Conservation (phyloP, 2,329 filamentous ascomycete genomes). For the Cladosporium sp. region DNA sequence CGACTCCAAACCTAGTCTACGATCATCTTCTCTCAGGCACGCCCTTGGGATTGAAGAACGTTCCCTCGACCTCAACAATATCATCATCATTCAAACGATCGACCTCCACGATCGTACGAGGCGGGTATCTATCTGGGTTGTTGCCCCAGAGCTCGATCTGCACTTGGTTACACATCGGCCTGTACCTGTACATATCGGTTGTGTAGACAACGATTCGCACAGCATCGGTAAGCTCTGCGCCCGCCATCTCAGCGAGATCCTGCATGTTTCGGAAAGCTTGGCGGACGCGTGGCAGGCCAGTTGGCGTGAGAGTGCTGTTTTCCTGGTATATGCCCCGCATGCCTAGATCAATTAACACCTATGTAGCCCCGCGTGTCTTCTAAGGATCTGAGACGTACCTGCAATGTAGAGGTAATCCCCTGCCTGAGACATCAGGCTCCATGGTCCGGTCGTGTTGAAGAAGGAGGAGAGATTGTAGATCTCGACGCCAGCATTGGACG, state of each 20-base stretch:
- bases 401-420: slow-evolving; percentile 27
- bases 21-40: too few relatives aligned
- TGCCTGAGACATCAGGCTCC: slow-evolving; percentile 19
- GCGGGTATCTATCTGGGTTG: slow-evolving; percentile 20
- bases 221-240: slow-evolving; percentile 21
- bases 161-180: slow-evolving; percentile 29
- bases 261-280: slow-evolving; percentile 31
- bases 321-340: slow-evolving; percentile 30
- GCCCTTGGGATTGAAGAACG: slow-evolving; percentile 5
- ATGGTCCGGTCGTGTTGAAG: slow-evolving; percentile 14
- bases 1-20: too few relatives aligned
- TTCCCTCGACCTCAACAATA: slow-evolving; percentile 16
- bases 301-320: slow-evolving; percentile 28
- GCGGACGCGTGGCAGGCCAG: slow-evolving; percentile 25
- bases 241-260: slow-evolving; percentile 26
- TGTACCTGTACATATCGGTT: slow-evolving; percentile 31
- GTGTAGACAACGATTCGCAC: slow-evolving; percentile 27
- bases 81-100: slow-evolving; percentile 26
- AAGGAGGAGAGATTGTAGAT: slow-evolving; percentile 13
- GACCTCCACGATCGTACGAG: slow-evolving; percentile 30
- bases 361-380: too few relatives aligned
- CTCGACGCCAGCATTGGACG: slow-evolving; percentile 12
- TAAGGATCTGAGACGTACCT: not conserved
- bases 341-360: slow-evolving; percentile 13
- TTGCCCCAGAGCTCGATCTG: slow-evolving; percentile 30